Percentiles rank a stretch among this genome's conserved stretches.
Conservation (phyloP, 179 eudicot species). For the Drosera spatulata region DNA sequence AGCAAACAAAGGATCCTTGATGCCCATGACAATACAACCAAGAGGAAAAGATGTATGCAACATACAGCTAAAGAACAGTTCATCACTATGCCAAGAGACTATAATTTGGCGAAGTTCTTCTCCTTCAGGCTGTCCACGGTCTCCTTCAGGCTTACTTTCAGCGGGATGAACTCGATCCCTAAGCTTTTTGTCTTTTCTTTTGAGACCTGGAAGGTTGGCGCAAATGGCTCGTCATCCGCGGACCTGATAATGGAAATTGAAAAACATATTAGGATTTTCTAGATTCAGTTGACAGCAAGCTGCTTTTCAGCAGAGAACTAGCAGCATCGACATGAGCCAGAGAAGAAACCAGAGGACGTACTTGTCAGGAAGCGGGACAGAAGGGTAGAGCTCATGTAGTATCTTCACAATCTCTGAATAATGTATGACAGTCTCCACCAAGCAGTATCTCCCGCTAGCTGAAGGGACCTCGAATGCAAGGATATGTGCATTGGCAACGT, state of each 20-base stretch:
- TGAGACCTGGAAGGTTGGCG: conserved; percentile 21
- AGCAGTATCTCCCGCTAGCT: conserved; percentile 26
- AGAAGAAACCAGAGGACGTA: conserved; percentile 4
- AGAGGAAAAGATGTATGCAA: too few species aligned
- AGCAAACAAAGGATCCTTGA: too few species aligned
- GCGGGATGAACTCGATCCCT: conserved; percentile 23
- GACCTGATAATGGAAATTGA: conserved; percentile 10
- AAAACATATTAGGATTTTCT: too few species aligned
- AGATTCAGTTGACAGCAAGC: too few species aligned
- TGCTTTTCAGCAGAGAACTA: too few species aligned
- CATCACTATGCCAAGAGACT: too few species aligned
- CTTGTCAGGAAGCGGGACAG: conserved; percentile 18
- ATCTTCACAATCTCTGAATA: conserved; percentile 12
- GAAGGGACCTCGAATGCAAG: conserved; percentile 17
- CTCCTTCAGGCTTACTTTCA: conserved; percentile 22
- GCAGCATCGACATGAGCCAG: too few species aligned
- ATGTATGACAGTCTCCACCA: conserved; percentile 14
- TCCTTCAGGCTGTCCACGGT: conserved; percentile 33
- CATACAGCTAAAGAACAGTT: too few species aligned
- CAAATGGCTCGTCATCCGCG: conserved; percentile 26
- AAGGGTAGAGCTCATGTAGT: conserved; percentile 17
- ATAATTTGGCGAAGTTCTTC: conserved; percentile 12
- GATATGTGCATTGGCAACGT: conserved; percentile 23
- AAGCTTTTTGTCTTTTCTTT: conserved; percentile 20
- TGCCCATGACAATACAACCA: too few species aligned